Evolutionary conservation across 805 yeast species (phyloP), one percentile per base, ranked within the genome.

Genomic region (Saccharomycopsis capsularis): DNA sequence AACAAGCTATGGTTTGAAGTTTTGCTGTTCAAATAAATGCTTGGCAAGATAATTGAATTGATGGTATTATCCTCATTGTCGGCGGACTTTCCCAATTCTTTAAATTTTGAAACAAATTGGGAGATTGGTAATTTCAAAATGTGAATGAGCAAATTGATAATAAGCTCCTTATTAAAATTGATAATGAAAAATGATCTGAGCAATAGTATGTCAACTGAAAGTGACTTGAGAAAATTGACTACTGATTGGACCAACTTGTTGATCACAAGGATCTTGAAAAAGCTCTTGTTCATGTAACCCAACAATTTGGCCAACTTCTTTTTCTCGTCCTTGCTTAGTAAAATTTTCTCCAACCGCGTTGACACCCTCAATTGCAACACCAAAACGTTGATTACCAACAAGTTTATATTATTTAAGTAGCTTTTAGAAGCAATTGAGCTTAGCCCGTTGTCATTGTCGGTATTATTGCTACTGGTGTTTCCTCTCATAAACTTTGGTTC

Each of bases 121-220:
- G 25, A 39, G 18, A 19, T 18, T 7, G 42, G 42, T 13, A 39
- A 22, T 6, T 38, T 7, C 18, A 27, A 29, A 41, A 32, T 32
- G 19, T 19, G 25, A 13, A 45, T 3, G 32, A 50, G 11, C 18
- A 46, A 24, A 3, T 34, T 15, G 23, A 50, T 18, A 7, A 50
- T 27, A 18, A 42, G 22, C 19, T 46, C 47, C 27, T 46, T 42
- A 29, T 50, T 46, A 40, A 50, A 46, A 16, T 41, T 42, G 40
- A 50, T 41, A 4, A 40, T 34, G 29, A 50, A 50, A 36, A 50
- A 50, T 11, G 53, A 35, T 9, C 53, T 19, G 18, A 50, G 24
- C 9, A 50, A 27, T 15, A 42, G 7, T 18, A 50, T 42, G 24
- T 50, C 53, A 2, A 30, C 30, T n/a, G 53, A 50, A 19, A 50